These are phyloP conservation scores for Sclerotiophoma versabilis DNA, from an alignment of 2,329 filamentous ascomycete species.

Conservation along the genomic window DNA sequence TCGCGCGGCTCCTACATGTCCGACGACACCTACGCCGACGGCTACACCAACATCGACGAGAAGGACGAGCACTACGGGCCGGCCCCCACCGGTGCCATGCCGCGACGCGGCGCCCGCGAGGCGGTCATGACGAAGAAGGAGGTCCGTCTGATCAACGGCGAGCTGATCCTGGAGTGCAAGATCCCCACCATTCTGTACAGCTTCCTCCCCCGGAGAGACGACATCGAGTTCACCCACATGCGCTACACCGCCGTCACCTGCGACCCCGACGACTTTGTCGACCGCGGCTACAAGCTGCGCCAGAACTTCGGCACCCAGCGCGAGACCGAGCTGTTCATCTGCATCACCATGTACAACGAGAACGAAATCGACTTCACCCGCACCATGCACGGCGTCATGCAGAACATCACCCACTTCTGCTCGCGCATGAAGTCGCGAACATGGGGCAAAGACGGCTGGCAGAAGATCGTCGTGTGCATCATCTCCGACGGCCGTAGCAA, in stretches of 20 bases:
- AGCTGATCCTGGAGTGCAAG: slow-evolving; percentile 97
- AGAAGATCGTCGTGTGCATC: slow-evolving; percentile 98
- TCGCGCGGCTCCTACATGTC: slow-evolving; percentile 70
- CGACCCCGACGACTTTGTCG: slow-evolving; percentile 91
- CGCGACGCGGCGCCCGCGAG: slow-evolving; percentile 82
- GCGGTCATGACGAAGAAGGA: slow-evolving; percentile 93
- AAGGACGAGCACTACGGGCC: slow-evolving; percentile 84
- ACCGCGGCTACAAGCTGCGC: slow-evolving; percentile 87
- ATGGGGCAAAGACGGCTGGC: slow-evolving; percentile 97
- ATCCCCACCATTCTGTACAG: slow-evolving; percentile 98
- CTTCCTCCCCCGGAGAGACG: slow-evolving; percentile 90
- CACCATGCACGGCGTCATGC: slow-evolving; percentile 99
- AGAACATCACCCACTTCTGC: slow-evolving; percentile 97
- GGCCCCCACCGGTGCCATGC: slow-evolving; percentile 85
- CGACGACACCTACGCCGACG: slow-evolving; percentile 66
- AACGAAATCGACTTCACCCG: slow-evolving; percentile 95
- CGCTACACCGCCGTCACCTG: slow-evolving; percentile 98
- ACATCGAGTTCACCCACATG: slow-evolving; percentile 98
- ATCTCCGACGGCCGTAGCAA: slow-evolving; percentile 93
- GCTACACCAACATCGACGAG: slow-evolving; percentile 53
- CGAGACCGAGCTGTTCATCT: slow-evolving; percentile 96
- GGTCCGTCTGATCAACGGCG: slow-evolving; percentile 94
- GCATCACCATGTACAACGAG: slow-evolving; percentile 99
- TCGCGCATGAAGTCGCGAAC: slow-evolving; percentile 89
- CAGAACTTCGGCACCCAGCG: slow-evolving; percentile 88